phyloP scores from a whole-genome alignment of 1,284 basidiomycete genomes.

The Ustilago hordei region DNA sequence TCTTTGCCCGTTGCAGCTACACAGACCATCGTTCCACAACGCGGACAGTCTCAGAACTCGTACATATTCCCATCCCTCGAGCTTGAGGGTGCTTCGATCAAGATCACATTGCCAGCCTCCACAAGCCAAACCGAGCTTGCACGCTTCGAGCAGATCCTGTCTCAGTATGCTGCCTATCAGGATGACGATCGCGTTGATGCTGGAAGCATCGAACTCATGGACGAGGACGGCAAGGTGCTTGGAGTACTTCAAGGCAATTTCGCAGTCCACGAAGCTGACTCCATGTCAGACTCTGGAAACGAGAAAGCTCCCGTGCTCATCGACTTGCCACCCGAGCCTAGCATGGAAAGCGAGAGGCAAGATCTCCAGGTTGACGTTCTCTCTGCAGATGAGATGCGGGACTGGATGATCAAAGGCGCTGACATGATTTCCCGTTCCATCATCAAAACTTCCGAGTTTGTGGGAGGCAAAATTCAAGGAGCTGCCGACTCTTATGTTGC shows the following conservation, averaged over 20 bases:
- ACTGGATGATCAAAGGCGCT: slow-evolving; percentile 59
- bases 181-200: slow-evolving; percentile 43
- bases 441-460: slow-evolving; percentile 58
- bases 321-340: slow-evolving; percentile 50
- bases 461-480: slow-evolving; percentile 53
- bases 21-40: slow-evolving; percentile 44
- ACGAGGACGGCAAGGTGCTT: slow-evolving; percentile 56
- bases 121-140: slow-evolving; percentile 19
- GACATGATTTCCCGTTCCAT: slow-evolving; percentile 63
- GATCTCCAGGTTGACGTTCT: slow-evolving; percentile 40
- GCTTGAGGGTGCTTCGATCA: slow-evolving; percentile 52
- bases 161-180: slow-evolving; percentile 57
- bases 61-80: slow-evolving; percentile 55
- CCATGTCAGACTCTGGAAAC: slow-evolving; percentile 46
- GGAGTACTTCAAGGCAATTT: slow-evolving; percentile 50
- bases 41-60: slow-evolving; percentile 16
- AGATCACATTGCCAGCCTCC: slow-evolving; percentile 30
- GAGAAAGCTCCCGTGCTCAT: slow-evolving; percentile 61
- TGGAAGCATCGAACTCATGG: slow-evolving; percentile 56
- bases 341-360: slow-evolving; percentile 26
- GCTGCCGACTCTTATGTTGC: slow-evolving; percentile 57
- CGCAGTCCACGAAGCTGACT: slow-evolving; percentile 41
- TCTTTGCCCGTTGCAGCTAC: slow-evolving; percentile 47
- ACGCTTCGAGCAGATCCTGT: slow-evolving; percentile 54
- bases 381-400: slow-evolving; percentile 37